Evolutionary conservation across 1,284 basidiomycete species (phyloP).

Genomic region (Rhodofomes roseus): DNA sequence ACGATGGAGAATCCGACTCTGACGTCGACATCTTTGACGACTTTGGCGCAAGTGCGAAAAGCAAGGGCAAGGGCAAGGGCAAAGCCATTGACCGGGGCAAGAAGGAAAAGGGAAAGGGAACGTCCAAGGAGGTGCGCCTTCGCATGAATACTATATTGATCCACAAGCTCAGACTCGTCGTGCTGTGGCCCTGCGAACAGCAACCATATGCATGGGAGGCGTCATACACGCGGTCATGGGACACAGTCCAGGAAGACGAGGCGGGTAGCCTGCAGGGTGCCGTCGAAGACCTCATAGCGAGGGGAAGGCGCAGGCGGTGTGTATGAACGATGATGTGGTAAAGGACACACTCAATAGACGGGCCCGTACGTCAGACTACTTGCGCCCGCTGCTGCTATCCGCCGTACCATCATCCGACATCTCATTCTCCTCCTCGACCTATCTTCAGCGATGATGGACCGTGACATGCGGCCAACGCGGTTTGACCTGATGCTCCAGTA

Average conservation of each 20-base stretch:
- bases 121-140: constrained; percentile 47
- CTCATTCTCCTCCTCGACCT: constrained; percentile 89
- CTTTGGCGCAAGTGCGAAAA: constrained; percentile 31
- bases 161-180: neutral
- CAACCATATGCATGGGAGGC: constrained; percentile 95
- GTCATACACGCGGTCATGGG: constrained; percentile 93
- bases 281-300: constrained; percentile 85
- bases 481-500: constrained; percentile 90
- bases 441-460: constrained; percentile 89
- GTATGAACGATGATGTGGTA: constrained; percentile 14
- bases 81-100: constrained; percentile 38
- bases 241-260: constrained; percentile 95
- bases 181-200: constrained; percentile 29
- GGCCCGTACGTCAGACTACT: constrained; percentile 49
- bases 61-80: constrained; percentile 42
- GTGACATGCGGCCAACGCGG: constrained; percentile 92
- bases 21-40: constrained; percentile 41
- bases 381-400: constrained; percentile 82
- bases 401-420: constrained; percentile 95
- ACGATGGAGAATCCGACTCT: constrained; percentile 54
- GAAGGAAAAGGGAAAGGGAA: constrained; percentile 47
- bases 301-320: constrained; percentile 80
- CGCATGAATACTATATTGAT: too few relatives aligned
- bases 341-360: neutral
- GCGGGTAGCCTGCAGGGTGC: constrained; percentile 86